Percentiles rank a stretch among this genome's conserved stretches.
These are phyloP conservation scores for Cyclostephanos tholiformis DNA, from an alignment of 108 stramenopile genomes.

Conservation along the genomic window DNA sequence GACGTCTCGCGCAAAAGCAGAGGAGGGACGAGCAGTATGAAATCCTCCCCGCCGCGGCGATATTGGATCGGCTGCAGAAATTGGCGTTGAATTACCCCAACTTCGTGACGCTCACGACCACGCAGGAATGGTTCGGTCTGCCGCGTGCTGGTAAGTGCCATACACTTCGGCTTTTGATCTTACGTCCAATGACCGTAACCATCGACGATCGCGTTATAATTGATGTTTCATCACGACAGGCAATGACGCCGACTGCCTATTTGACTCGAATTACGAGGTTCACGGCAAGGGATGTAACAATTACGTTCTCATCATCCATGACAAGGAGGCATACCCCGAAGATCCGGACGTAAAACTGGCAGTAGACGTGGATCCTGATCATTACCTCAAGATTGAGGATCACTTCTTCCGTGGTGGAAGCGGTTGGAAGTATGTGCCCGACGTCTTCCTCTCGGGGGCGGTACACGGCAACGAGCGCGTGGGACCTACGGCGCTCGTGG, in stretches of 20 bases:
- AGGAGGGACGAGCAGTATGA: slow-evolving; percentile 42
- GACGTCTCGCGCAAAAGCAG: background rate
- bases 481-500: slow-evolving; percentile 74
- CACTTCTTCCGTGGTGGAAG: slow-evolving; percentile 19
- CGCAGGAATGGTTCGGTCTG: slow-evolving; percentile 74
- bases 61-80: slow-evolving; percentile 41
- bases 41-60: slow-evolving; percentile 41
- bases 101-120: slow-evolving; percentile 63
- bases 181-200: no score
- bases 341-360: slow-evolving; percentile 46
- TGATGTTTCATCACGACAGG: slow-evolving; percentile 21
- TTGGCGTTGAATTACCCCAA: slow-evolving; percentile 63
- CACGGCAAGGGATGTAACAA: slow-evolving; percentile 66
- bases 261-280: slow-evolving; percentile 29
- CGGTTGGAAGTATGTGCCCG: slow-evolving; percentile 67
- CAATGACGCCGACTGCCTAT: slow-evolving; percentile 39
- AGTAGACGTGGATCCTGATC: background rate
- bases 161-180: no score
- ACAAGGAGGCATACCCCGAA: slow-evolving; percentile 72
- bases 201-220: no score
- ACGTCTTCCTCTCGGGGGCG: slow-evolving; percentile 94
- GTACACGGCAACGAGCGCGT: slow-evolving; percentile 97
- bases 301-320: slow-evolving; percentile 78
- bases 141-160: slow-evolving; percentile 68
- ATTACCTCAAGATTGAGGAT: slow-evolving; percentile 20